Evolutionary conservation across 441 rosid species (phyloP).

Genomic region (Corymbia calophylla): DNA sequence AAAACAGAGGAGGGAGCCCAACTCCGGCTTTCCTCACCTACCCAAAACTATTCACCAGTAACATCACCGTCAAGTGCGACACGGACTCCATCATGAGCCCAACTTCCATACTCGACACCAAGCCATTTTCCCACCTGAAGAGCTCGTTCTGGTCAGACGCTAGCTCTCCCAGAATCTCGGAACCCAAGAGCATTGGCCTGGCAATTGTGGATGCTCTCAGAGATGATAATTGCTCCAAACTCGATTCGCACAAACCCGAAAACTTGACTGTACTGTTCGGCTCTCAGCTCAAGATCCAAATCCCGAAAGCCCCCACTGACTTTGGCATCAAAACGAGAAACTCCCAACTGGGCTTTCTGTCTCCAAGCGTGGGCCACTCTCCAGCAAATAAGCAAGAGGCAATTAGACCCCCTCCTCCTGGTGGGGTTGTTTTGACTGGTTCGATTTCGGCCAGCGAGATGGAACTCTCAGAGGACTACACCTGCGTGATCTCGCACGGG

Average conservation of each 20-base stretch:
- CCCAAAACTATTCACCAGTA: conserved; percentile 58
- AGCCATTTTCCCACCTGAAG: conserved; percentile 54
- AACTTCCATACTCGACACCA: conserved; percentile 77
- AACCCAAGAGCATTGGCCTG: conserved; percentile 55
- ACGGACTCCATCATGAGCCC: conserved; percentile 57
- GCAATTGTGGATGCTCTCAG: conserved; percentile 60
- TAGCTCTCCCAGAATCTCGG: conserved; percentile 25
- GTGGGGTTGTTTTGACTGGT: conserved; percentile 21
- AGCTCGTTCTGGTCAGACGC: conserved; percentile 56
- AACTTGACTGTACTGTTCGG: conserved; percentile 62
- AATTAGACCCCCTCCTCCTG: neutral
- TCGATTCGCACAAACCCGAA: conserved; percentile 34
- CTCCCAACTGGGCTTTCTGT: conserved; percentile 27
- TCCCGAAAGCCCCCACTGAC: conserved; percentile 55
- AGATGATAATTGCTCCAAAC: conserved; percentile 22
- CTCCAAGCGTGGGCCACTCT: conserved; percentile 17
- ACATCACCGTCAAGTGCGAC: conserved; percentile 25
- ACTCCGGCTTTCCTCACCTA: conserved; percentile 22
- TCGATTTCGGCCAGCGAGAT: conserved; percentile 55
- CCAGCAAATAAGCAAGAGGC: conserved; percentile 16
- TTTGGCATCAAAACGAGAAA: conserved; percentile 58
- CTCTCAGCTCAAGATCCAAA: conserved; percentile 73
- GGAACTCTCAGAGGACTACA: conserved; percentile 91
- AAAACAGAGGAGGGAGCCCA: conserved; percentile 21
- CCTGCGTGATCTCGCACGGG: conserved; percentile 83